These are phyloP conservation scores for Platanus orientalis DNA, from an alignment of 164 flowering plant species.

Conservation along the genomic window DNA sequence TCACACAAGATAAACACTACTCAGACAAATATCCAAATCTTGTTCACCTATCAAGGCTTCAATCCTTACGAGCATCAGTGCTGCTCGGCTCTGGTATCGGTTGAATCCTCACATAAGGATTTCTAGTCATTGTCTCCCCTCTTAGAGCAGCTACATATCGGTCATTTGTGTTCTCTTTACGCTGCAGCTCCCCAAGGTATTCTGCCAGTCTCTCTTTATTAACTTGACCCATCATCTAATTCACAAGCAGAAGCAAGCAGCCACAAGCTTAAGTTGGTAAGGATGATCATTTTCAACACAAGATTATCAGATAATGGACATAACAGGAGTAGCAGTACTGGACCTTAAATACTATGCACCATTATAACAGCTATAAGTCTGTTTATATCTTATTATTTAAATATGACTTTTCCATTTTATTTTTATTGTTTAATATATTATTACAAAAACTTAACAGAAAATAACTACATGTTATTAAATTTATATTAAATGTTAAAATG, in stretches of 20 bases:
- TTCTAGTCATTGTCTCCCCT: slow-evolving; percentile 88
- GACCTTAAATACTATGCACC: neutral
- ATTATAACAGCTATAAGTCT: too few relatives aligned
- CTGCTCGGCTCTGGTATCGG: slow-evolving; percentile 47
- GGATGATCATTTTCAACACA: neutral
- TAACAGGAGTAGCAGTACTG: too few relatives aligned
- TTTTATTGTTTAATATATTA: too few relatives aligned
- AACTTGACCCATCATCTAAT: slow-evolving; percentile 82
- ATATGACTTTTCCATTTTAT: too few relatives aligned
- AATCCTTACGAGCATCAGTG: slow-evolving; percentile 17
- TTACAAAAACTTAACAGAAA: too few relatives aligned
- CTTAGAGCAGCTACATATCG: slow-evolving; percentile 87
- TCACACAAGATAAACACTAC: too few relatives aligned
- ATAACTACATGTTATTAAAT: too few relatives aligned
- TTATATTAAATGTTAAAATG: too few relatives aligned
- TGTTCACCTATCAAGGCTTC: neutral
- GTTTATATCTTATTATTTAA: too few relatives aligned
- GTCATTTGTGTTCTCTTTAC: slow-evolving; percentile 89
- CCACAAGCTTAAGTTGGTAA: neutral
- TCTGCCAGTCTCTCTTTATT: slow-evolving; percentile 83
- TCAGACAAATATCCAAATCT: neutral
- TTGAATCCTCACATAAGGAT: slow-evolving; percentile 85
- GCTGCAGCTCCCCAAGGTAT: slow-evolving; percentile 77
- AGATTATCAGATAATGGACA: too few relatives aligned
- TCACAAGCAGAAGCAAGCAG: slow-evolving; percentile 7